phyloP scores from a whole-genome alignment of 768 basidiomycete species.

The Termitomyces sp. region DNA sequence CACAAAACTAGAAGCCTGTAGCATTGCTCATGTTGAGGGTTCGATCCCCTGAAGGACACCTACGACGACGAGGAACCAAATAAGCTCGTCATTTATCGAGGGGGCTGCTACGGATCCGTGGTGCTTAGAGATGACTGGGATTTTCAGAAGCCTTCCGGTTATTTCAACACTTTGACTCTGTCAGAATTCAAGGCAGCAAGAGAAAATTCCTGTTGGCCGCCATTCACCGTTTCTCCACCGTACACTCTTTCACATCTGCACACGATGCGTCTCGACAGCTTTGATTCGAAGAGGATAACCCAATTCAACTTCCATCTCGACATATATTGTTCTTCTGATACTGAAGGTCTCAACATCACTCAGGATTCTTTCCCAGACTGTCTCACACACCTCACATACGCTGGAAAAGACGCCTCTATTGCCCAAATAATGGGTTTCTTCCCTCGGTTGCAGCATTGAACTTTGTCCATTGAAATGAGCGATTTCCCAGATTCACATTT shows the following conservation, averaged over 20 bases:
- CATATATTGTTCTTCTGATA: neutral
- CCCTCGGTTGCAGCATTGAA: neutral
- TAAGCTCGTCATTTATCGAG: neutral
- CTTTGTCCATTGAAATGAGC: neutral
- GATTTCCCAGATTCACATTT: neutral
- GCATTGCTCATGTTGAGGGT: neutral
- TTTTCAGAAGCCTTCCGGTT: neutral
- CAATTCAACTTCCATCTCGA: constrained; percentile 1
- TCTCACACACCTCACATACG: neutral
- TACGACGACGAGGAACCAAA: neutral
- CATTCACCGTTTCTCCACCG: neutral
- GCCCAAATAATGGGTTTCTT: neutral
- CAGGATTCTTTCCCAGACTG: neutral
- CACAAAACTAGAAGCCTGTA: constrained; percentile 5
- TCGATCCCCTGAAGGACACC: neutral
- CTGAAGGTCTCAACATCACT: neutral
- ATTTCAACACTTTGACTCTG: neutral
- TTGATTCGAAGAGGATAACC: neutral
- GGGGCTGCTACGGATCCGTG: neutral
- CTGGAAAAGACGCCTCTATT: neutral
- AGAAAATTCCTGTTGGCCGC: neutral
- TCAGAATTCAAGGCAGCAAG: neutral
- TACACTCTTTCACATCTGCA: constrained; percentile 4
- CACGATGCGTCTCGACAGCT: neutral
- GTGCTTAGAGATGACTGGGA: neutral